phyloP scores from a whole-genome alignment of 2,329 filamentous ascomycete species.

The Talaromyces sp. region DNA sequence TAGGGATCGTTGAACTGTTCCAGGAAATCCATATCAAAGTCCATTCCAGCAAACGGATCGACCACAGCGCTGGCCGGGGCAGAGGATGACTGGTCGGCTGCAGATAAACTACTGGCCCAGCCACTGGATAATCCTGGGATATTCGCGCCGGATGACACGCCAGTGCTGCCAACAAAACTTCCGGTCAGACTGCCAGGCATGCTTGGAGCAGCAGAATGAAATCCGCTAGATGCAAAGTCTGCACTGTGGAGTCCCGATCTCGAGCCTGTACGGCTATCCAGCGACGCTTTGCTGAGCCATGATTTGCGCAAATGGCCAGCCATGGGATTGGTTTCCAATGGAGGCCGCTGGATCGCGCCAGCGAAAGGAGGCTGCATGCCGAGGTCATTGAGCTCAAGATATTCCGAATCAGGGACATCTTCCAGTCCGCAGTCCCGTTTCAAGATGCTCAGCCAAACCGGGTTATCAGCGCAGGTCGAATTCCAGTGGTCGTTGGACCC shows the following conservation, averaged over 20 bases:
- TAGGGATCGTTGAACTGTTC: conserved; percentile 30
- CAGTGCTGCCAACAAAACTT: conserved; percentile 30
- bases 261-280: conserved; percentile 20
- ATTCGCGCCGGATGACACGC: conserved; percentile 18
- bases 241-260: conserved; percentile 29
- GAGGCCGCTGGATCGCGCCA: conserved; percentile 28
- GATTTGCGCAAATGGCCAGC: conserved; percentile 19
- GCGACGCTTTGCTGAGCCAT: conserved; percentile 11
- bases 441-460: conserved; percentile 39
- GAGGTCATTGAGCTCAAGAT: conserved; percentile 31
- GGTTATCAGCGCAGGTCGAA: conserved; percentile 42
- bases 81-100: conserved; percentile 26
- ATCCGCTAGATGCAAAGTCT: conserved; percentile 21
- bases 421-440: conserved; percentile 39
- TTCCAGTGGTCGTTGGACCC: conserved; percentile 32
- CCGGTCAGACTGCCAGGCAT: conserved; percentile 28
- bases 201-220: conserved; percentile 30
- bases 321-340: conserved; percentile 27
- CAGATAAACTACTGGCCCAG: conserved; percentile 27
- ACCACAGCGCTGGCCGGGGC: conserved; percentile 22
- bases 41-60: conserved; percentile 32
- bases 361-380: conserved; percentile 40
- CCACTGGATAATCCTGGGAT: conserved; percentile 21
- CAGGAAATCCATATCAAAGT: conserved; percentile 33
- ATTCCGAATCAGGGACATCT: conserved; percentile 23